These are phyloP conservation scores for Populus hybrid DNA, from an alignment of 441 rosid genomes.

Conservation along the genomic window DNA sequence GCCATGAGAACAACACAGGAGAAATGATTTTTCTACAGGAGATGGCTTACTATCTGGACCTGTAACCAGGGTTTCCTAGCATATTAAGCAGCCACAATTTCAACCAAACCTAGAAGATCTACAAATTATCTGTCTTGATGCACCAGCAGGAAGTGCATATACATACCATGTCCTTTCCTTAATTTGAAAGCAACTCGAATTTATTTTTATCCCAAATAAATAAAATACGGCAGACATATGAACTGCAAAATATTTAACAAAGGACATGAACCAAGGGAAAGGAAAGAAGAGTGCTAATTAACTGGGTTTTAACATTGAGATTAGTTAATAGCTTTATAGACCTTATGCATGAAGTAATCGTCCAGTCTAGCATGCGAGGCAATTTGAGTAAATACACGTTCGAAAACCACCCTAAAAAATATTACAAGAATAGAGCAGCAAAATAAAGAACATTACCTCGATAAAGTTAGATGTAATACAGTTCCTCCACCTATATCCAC, in stretches of 20 bases:
- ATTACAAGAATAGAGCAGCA: constrained; percentile 8
- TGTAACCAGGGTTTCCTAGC: background rate
- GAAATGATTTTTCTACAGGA: background rate
- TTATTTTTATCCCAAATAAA: background rate
- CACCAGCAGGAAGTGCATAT: background rate
- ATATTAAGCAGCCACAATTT: background rate
- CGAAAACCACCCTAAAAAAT: constrained; percentile 13
- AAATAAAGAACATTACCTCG: constrained; percentile 31
- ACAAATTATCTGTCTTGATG: background rate
- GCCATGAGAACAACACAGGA: background rate
- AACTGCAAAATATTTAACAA: background rate
- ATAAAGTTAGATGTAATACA: constrained; percentile 11
- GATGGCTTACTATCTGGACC: background rate
- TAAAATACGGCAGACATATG: background rate
- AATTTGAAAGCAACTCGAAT: background rate
- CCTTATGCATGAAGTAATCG: constrained; percentile 10
- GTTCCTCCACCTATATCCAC: constrained; percentile 18
- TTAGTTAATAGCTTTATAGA: background rate
- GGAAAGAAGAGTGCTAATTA: background rate
- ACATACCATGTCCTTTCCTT: background rate
- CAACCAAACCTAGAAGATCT: background rate
- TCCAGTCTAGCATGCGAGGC: constrained; percentile 19
- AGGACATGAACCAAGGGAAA: constrained; percentile 4
- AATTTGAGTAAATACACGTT: constrained; percentile 16
- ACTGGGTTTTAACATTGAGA: constrained; percentile 11